Conservation (phyloP, 495 filamentous ascomycete genomes). For the Glonium stellatum region DNA sequence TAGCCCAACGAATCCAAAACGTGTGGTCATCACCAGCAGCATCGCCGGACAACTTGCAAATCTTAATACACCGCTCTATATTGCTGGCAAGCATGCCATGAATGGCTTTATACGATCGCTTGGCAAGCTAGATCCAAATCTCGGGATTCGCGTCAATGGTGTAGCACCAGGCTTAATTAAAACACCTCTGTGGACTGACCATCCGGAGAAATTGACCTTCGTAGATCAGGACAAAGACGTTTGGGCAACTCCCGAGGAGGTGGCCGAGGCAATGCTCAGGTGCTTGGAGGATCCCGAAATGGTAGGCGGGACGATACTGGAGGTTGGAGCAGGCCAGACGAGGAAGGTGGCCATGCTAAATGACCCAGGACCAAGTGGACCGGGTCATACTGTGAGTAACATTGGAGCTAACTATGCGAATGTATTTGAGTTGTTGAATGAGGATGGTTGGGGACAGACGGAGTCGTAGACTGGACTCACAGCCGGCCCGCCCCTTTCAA, state of each 20-base stretch:
- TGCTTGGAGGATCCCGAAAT: conserved; percentile 46
- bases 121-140: no score
- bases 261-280: conserved; percentile 57
- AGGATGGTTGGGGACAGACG: conserved; percentile 25
- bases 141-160: conserved; percentile 57
- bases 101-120: no score
- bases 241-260: conserved; percentile 60
- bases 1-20: conserved; percentile 36
- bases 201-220: conserved; percentile 58
- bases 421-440: conserved; percentile 41
- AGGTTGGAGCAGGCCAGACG: conserved; percentile 50
- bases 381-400: conserved; percentile 45
- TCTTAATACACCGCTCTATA: conserved; percentile 51
- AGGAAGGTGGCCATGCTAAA: conserved; percentile 47
- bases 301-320: conserved; percentile 45
- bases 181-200: conserved; percentile 61
- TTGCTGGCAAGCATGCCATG: conserved; percentile 52
- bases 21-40: conserved; percentile 55
- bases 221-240: conserved; percentile 44
- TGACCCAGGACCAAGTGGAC: conserved; percentile 51
- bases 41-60: conserved; percentile 54
- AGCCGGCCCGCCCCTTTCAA: no score
- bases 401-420: conserved; percentile 39
- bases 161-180: conserved; percentile 62
- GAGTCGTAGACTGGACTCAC: no score